Conservation (phyloP, 805 yeast species). For the Teunomyces funiuensis region DNA sequence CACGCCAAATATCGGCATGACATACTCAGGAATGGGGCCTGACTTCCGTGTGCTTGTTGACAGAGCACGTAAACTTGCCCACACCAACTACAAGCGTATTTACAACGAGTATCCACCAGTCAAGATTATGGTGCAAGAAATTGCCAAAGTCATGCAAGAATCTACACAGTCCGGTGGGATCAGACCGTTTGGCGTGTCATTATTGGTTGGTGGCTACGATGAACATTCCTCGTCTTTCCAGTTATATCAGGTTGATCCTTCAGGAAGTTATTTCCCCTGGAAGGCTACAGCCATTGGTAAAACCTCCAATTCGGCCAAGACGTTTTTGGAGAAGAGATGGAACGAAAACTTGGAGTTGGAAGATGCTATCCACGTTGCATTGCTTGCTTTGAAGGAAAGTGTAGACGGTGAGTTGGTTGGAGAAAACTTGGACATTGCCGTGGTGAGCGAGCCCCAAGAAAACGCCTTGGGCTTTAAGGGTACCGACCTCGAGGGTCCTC, state of each 20-base stretch:
- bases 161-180: conserved; percentile 99
- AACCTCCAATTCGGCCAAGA: conserved; percentile 94
- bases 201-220: conserved; percentile 92
- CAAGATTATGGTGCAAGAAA: conserved; percentile 86
- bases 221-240: conserved; percentile 66
- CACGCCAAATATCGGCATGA: conserved; percentile 95
- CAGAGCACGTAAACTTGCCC: conserved; percentile 90
- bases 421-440: conserved; percentile 88
- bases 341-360: conserved; percentile 94
- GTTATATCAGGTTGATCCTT: conserved; percentile 95
- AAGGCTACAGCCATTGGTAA: conserved; percentile 99
- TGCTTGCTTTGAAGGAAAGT: conserved; percentile 90
- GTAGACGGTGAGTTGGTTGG: conserved; percentile 98
- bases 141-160: conserved; percentile 96
- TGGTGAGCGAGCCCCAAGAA: conserved; percentile 81
- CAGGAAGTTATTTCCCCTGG: conserved; percentile 98
- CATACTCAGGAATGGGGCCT: conserved; percentile 98
- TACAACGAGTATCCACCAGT: conserved; percentile 98
- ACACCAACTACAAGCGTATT: conserved; percentile 86
- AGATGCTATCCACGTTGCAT: conserved; percentile 96
- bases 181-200: conserved; percentile 96
- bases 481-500: conserved; percentile 79
- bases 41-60: conserved; percentile 94
- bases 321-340: conserved; percentile 97
- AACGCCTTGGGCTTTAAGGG: conserved; percentile 84